Conservation (phyloP, 176 grass and related monocot species). For the Carex cristatella region DNA sequence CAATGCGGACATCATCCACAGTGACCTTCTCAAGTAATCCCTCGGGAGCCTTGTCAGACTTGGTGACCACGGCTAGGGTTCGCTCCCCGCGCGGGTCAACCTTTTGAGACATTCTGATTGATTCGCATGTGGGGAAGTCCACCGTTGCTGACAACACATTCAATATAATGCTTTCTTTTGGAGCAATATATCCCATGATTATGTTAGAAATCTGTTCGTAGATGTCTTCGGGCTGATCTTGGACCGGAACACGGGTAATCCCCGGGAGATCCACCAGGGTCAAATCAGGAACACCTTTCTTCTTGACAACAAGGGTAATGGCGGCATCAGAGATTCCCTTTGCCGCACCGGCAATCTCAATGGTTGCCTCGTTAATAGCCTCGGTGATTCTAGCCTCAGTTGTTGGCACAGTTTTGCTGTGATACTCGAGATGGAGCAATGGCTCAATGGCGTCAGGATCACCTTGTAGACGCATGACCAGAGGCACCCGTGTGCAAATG, state of each 20-base stretch:
- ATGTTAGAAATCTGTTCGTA: constrained; percentile 24
- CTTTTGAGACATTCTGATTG: constrained; percentile 26
- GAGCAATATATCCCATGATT: background rate
- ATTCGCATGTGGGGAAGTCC: too few species aligned
- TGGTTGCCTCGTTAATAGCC: constrained; percentile 12
- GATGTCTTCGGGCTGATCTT: constrained; percentile 16
- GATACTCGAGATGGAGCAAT: constrained; percentile 18
- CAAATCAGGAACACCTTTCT: constrained; percentile 20
- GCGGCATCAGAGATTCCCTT: constrained; percentile 23
- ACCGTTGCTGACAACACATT: too few species aligned
- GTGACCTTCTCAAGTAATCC: constrained; percentile 33
- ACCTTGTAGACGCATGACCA: constrained; percentile 25
- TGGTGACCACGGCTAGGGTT: constrained; percentile 30
- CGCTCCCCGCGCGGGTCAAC: constrained; percentile 13
- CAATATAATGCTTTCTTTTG: too few species aligned
- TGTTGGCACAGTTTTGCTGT: background rate
- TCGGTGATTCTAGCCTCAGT: background rate
- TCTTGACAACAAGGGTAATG: constrained; percentile 21
- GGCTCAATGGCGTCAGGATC: background rate
- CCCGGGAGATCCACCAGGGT: constrained; percentile 29
- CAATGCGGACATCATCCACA: constrained; percentile 23
- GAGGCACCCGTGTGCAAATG: constrained; percentile 31
- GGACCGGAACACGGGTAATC: constrained; percentile 31
- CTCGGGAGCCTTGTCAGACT: constrained; percentile 24
- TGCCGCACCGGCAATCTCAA: constrained; percentile 3